Evolutionary conservation across 345 rosid genomes (phyloP), one percentile per base, ranked within the genome.

Genomic region (Pistacia integerrima): DNA sequence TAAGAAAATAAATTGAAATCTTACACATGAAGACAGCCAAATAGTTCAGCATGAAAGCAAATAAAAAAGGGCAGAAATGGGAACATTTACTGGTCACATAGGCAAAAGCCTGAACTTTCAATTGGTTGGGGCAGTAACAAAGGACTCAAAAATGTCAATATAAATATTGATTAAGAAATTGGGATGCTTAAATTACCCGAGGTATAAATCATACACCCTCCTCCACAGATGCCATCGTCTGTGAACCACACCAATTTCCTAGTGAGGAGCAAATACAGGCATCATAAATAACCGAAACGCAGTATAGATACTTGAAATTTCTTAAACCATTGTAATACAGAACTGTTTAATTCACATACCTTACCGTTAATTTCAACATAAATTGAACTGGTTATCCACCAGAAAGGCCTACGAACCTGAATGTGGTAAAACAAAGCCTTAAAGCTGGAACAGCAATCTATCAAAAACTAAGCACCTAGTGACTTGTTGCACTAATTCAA

Each of bases 171-270:
- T 0, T 17, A 49, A 66, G 48, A 59, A 70, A 67, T 77, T 62
- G 64, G 69, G 36, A 69, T 11, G 65, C 17, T 17, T 61, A 77
- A 58, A 66, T 86, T 93, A 95, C 98, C 97, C 97, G 74, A 92
- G 67, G 75, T 96, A 96, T 84, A 96, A 85, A 83, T 96, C 99
- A 86, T 93, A 96, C 25, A 96, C 82, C 82, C 99, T 90, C 84
- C 87, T 92, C 98, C 99, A 96, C 35, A 93, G 89, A 88, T 95
- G 99, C 99, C 99, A 95, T 76, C 97, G 81, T 79, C 90, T 84
- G 69, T 95, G 99, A 78, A 93, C 99, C 82, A 95, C 98, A 30
- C 98, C 97, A 71, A 93, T 78, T 85, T 92, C 99, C 97, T 93
- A 77, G 41, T 80, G 60, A 79, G 52, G 57, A 69, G 30, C 52